Evolutionary conservation across 129 eudicot genomes (phyloP), one percentile per base, ranked within the genome.

Genomic region (Kitagawia praeruptora): DNA sequence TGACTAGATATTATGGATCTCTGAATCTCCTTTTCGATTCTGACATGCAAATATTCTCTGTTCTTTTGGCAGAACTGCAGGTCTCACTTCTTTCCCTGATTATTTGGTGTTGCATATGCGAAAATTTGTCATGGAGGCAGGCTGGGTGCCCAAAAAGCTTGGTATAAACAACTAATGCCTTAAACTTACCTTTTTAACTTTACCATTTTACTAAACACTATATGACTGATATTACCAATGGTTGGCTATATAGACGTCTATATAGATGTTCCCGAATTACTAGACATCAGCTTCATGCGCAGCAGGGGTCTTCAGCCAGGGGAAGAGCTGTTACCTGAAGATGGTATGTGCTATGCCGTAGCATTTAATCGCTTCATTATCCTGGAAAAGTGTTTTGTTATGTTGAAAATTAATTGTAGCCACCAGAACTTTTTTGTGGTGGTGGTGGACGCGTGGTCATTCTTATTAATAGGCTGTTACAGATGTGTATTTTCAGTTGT

Each of bases 91-190:
- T 25, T 95, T 95, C 79, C 97, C 97, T 74, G 97, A 92, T 88
- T 95, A 92, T 87, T 77, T 95, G 90, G 99, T 92, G 76, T 85
- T 95, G 84, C 99, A 95, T 83, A 95, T 95, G 99, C 86, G 99
- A 64, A 95, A 95, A 79, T 95, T 95, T 81, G 97, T 95, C 38
- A 85, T 95, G 97, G 99, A 95, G 87, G 91, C 79, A 64, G 99
- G 97, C 78, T 92, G 99, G 99, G 99, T 95, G 70, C 99, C 99
- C 8, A 95, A 92, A 82, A 95, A 95, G 80, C 93, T 95, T 79
- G 99, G 99, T 95, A 87, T 46, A 10, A 66, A 58, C 44, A 21
- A 45, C 37, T 61, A 48, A 28, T 66, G 45, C 28, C 77, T 64
- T 79, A 6, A 67, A 31, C 79, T 44, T 58, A 6, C 67, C 61